Percentiles rank a stretch among this genome's conserved stretches.
Conservation (phyloP, 1,139 yeast genomes). For the Magnusiomyces ingens region DNA sequence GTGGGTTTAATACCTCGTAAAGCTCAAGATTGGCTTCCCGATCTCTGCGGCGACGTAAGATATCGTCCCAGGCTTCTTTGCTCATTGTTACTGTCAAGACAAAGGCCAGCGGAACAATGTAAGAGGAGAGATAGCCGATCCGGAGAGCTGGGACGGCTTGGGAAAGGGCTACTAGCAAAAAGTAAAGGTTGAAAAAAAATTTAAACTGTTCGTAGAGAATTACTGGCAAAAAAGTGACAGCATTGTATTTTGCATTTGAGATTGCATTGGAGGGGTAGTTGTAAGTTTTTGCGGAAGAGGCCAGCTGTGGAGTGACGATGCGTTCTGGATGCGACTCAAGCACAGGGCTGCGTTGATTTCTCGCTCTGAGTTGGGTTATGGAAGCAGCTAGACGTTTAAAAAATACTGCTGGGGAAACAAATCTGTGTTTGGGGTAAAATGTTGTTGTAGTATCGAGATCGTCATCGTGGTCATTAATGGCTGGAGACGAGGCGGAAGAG, state of each 20-base stretch:
- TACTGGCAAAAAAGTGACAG: conserved; percentile 79
- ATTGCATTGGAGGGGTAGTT: conserved; percentile 69
- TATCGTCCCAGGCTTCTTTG: conserved; percentile 93
- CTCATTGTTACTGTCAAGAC: conserved; percentile 89
- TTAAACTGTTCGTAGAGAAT: conserved; percentile 93
- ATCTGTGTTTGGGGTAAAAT: too few species aligned
- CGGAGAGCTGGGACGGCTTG: conserved; percentile 88
- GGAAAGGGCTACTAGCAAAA: conserved; percentile 85
- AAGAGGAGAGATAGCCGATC: conserved; percentile 89
- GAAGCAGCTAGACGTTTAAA: background rate
- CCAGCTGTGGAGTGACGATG: conserved; percentile 9
- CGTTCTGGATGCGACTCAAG: conserved; percentile 11
- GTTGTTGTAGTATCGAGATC: background rate
- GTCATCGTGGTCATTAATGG: conserved; percentile 10
- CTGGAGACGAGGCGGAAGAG: conserved; percentile 5
- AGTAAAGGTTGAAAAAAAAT: conserved; percentile 90
- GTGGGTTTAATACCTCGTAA: conserved; percentile 53
- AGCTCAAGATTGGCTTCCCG: conserved; percentile 78
- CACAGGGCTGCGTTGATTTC: background rate
- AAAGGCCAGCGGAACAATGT: conserved; percentile 88
- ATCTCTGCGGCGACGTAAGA: conserved; percentile 84
- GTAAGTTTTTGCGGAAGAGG: conserved; percentile 19
- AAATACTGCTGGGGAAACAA: too few species aligned
- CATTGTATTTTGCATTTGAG: conserved; percentile 91
- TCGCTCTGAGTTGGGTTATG: background rate